Conservation (phyloP, 805 yeast genomes). For the Jamesozyma spencerorum region DNA sequence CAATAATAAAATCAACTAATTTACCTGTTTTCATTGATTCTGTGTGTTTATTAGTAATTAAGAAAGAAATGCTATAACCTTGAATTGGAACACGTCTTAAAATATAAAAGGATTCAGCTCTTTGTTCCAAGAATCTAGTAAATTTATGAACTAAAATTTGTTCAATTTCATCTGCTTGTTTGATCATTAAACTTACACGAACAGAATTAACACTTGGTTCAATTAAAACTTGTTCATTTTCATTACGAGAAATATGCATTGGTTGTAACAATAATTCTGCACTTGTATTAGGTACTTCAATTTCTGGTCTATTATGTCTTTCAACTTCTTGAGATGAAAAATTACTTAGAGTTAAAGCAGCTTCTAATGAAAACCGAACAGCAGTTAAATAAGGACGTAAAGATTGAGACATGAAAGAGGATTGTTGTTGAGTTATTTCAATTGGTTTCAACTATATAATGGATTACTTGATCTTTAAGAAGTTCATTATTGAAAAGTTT, state of each 20-base stretch:
- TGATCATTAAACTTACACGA: constrained; percentile 82
- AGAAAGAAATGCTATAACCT: constrained; percentile 88
- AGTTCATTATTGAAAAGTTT: too few relatives aligned
- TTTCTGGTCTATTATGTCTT: constrained; percentile 95
- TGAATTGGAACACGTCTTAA: constrained; percentile 83
- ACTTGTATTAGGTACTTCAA: constrained; percentile 71
- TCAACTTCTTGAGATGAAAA: constrained; percentile 93
- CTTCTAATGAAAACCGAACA: constrained; percentile 85
- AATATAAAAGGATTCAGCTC: constrained; percentile 91
- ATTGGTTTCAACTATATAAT: too few relatives aligned
- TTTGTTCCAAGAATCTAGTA: constrained; percentile 83
- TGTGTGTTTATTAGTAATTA: constrained; percentile 89
- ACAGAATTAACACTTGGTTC: constrained; percentile 92
- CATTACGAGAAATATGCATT: constrained; percentile 84
- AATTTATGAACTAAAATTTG: constrained; percentile 89
- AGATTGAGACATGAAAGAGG: constrained; percentile 74
- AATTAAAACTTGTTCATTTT: constrained; percentile 82
- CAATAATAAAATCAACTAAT: constrained; percentile 91
- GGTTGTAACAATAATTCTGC: constrained; percentile 82
- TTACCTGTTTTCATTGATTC: constrained; percentile 93
- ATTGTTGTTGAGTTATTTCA: too few relatives aligned
- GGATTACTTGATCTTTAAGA: too few relatives aligned
- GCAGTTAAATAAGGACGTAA: constrained; percentile 90
- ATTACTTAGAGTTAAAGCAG: constrained; percentile 85
- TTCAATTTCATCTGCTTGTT: constrained; percentile 97